These are phyloP conservation scores for Citrus australasica DNA, from an alignment of 345 rosid species.

Conservation along the genomic window DNA sequence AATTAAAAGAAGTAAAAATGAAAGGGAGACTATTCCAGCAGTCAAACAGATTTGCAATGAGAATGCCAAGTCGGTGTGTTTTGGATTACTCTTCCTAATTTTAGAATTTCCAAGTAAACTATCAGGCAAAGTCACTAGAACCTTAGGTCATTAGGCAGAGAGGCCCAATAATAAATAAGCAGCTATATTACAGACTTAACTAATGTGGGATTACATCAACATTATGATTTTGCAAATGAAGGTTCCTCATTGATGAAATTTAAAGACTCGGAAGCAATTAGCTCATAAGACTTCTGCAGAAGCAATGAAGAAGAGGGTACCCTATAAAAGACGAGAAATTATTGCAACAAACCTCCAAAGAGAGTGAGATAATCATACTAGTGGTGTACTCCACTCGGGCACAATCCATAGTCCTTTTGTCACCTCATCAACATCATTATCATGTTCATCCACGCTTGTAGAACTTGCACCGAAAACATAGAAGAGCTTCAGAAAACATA, in stretches of 20 bases:
- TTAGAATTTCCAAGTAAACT: not conserved
- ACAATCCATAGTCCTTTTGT: slow-evolving; percentile 76
- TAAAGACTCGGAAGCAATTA: not conserved
- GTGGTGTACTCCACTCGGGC: slow-evolving; percentile 81
- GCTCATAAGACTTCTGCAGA: not conserved
- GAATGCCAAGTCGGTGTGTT: not conserved
- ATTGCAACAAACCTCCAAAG: slow-evolving; percentile 3
- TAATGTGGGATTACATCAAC: not conserved
- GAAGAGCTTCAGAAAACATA: too few relatives aligned
- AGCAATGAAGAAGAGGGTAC: not conserved
- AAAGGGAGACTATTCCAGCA: not conserved
- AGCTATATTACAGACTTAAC: not conserved
- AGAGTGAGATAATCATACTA: slow-evolving; percentile 48
- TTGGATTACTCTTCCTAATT: not conserved
- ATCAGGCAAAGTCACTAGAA: not conserved
- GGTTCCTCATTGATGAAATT: not conserved
- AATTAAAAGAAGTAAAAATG: not conserved
- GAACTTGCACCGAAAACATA: too few relatives aligned
- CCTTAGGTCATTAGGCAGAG: not conserved
- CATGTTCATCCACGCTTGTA: too few relatives aligned
- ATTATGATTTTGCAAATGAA: not conserved
- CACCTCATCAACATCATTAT: too few relatives aligned
- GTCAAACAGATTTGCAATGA: not conserved
- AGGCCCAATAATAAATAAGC: not conserved
- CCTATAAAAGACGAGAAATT: not conserved